phyloP scores from a whole-genome alignment of 2,329 filamentous ascomycete genomes.

The Ceratocystis cacaofunesta region DNA sequence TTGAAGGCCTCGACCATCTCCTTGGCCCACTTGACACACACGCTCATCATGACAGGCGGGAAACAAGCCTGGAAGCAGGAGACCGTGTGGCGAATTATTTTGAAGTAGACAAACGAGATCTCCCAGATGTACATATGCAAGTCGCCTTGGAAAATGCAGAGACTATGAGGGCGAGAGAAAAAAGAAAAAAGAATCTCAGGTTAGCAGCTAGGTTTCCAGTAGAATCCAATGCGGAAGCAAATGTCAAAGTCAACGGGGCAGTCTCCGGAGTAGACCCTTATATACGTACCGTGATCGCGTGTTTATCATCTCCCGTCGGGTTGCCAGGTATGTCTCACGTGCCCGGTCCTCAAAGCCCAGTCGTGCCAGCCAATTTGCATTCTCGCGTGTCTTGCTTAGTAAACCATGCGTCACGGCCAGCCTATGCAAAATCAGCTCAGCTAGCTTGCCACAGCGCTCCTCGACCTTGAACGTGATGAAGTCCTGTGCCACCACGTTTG shows the following conservation, averaged over 20 bases:
- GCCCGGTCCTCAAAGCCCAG: slow-evolving; percentile 85
- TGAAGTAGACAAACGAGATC: slow-evolving; percentile 90
- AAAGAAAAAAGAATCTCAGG: neutral
- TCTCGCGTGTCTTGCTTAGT: slow-evolving; percentile 59
- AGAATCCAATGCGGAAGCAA: neutral
- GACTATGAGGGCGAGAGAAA: slow-evolving; percentile 33
- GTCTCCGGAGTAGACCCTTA: neutral
- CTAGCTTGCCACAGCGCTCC: slow-evolving; percentile 65
- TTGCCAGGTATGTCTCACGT: slow-evolving; percentile 69
- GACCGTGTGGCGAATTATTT: slow-evolving; percentile 83
- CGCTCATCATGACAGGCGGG: slow-evolving; percentile 72
- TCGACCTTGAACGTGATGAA: slow-evolving; percentile 87
- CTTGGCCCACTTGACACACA: slow-evolving; percentile 97
- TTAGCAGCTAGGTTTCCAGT: neutral
- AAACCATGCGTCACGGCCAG: slow-evolving; percentile 66
- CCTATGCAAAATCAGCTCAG: slow-evolving; percentile 59
- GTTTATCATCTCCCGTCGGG: slow-evolving; percentile 62
- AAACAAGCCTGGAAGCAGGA: slow-evolving; percentile 79
- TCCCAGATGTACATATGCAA: slow-evolving; percentile 89
- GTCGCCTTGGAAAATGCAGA: slow-evolving; percentile 91
- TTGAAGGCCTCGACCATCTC: slow-evolving; percentile 88
- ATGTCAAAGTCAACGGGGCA: neutral
- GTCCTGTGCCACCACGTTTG: slow-evolving; percentile 75
- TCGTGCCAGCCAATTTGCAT: slow-evolving; percentile 70
- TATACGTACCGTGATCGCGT: slow-evolving; percentile 59